Conservation (phyloP, 768 basidiomycete genomes). For the Hygrophoropsis aurantiaca region DNA sequence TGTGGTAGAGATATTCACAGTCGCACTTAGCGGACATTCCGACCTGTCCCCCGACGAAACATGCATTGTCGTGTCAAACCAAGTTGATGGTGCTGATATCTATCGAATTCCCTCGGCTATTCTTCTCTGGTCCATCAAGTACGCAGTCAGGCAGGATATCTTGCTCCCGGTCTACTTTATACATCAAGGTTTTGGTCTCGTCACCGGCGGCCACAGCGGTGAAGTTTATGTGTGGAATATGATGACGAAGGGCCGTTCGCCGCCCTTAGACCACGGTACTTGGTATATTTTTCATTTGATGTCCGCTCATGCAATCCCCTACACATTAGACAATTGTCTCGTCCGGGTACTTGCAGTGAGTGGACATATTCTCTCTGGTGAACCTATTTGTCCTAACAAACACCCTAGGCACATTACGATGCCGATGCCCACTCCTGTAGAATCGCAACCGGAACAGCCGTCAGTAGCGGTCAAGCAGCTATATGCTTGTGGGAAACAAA, state of each 20-base stretch:
- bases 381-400: no score
- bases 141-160: background rate
- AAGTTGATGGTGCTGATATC: slow-evolving; percentile 2
- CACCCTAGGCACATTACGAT: no score
- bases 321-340: no score
- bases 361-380: no score
- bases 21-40: background rate
- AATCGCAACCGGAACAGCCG: no score
- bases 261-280: background rate
- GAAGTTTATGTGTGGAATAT: slow-evolving; percentile 1
- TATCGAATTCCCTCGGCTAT: slow-evolving; percentile 1
- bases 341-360: no score
- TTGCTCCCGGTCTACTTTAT: background rate
- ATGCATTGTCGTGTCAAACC: slow-evolving; percentile 1
- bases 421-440: no score
- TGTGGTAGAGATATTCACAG: background rate
- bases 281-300: no score
- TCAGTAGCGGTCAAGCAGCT: no score
- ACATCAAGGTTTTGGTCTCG: background rate
- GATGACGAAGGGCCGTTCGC: background rate
- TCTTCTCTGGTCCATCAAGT: background rate
- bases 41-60: slow-evolving; percentile 4
- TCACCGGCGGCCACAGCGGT: background rate
- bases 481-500: no score
- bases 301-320: no score